Evolutionary conservation across 2,329 filamentous ascomycete species (phyloP).

Genomic region (Cladophialophora carrionii): DNA sequence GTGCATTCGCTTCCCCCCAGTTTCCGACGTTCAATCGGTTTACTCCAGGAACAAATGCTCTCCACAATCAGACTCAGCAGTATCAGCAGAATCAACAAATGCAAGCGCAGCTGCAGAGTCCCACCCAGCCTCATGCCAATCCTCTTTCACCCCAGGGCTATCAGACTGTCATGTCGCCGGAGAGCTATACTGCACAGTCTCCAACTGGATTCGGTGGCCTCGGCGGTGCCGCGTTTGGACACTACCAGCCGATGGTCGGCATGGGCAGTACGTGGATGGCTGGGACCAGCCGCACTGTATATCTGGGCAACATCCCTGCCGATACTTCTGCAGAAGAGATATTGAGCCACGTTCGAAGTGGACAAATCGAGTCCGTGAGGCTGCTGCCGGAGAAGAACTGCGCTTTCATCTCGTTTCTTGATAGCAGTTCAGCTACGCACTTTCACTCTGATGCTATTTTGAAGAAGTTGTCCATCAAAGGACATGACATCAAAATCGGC

Average conservation of each 20-base stretch:
- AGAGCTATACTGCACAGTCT: constrained; percentile 82
- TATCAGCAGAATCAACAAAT: constrained; percentile 55
- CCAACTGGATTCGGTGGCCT: constrained; percentile 74
- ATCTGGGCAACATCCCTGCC: constrained; percentile 96
- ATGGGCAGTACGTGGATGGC: constrained; percentile 62
- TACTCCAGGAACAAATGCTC: constrained; percentile 61
- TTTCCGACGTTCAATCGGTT: constrained; percentile 84
- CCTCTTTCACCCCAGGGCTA: constrained; percentile 79
- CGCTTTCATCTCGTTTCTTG: constrained; percentile 98
- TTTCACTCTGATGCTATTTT: constrained; percentile 99
- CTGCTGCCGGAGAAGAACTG: constrained; percentile 99
- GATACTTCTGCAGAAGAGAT: constrained; percentile 98
- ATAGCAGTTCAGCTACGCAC: constrained; percentile 95
- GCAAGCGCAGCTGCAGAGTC: constrained; percentile 65
- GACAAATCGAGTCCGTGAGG: constrained; percentile 98
- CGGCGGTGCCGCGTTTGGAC: constrained; percentile 61
- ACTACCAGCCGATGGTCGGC: constrained; percentile 76
- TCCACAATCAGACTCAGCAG: constrained; percentile 60
- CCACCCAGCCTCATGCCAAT: constrained; percentile 69
- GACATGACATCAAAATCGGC: constrained; percentile 98
- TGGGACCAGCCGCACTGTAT: constrained; percentile 93
- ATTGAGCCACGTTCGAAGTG: constrained; percentile 90
- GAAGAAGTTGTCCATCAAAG: constrained; percentile 98
- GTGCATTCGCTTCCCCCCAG: constrained; percentile 85
- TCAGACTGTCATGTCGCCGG: constrained; percentile 82